Base-by-base conservation (phyloP, 306 rosid genomes). In the Glycine latifolia region DNA sequence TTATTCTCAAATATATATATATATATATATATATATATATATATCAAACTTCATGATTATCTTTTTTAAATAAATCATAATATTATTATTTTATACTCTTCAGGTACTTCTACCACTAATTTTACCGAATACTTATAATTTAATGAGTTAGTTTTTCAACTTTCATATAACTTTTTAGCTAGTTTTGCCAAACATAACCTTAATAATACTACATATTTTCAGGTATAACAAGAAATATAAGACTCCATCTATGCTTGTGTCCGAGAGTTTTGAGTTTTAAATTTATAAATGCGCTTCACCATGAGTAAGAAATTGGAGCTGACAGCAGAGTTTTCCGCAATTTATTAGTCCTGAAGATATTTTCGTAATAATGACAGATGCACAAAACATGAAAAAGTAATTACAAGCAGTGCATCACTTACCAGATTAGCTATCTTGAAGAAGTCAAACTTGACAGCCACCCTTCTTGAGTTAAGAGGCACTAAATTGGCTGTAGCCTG, bases 401-500 rank as follows among this genome's bases (percentile, higher is more conserved):
- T 11, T 73, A 10, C 3, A 10, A 59, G 59, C 65, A 74, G 26
- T 15, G 41, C 6, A 16, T 54, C 35, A 87, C 92, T 81, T 85
- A 94, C 98, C 89, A 92, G 72, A 73, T 91, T 86, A 62, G 86
- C 93, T 52, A 94, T 94, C 84, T 91, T 94, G 91, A 94, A 94
- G 75, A 75, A 84, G 67, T 92, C 98, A 59, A 94, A 94, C 75
- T 94, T 88, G 59, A 94, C 98, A 60, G 93, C 93, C 62, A 94
- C 97, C 88, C 83, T 94, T 81, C 83, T 91, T 35, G 97, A 79
- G 82, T 90, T 92, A 67, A 94, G 79, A 81, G 98, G 98, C 43
- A 87, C 91, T 81, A 94, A 87, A 93, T 94, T 83, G 7, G 97
- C 98, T 47, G 97, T 94, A 69, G 93, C 98, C 98, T 94, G 84